Evolutionary conservation across 2,329 filamentous ascomycete species (phyloP), one percentile per base, ranked within the genome.

Genomic region (Talaromyces sp.): DNA sequence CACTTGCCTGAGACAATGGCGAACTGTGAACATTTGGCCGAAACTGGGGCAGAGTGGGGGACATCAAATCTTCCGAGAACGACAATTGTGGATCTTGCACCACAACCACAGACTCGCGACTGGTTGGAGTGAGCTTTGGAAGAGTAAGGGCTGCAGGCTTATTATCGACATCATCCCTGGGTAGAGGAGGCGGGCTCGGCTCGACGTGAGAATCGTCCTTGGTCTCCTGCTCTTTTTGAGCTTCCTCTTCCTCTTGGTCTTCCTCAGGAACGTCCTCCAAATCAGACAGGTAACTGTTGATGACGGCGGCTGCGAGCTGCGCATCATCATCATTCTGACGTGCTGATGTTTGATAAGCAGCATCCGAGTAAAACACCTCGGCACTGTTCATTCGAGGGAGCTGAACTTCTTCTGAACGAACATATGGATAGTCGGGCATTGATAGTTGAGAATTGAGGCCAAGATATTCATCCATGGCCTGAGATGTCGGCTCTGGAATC

Each of bases 31-130:
- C 51, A 13, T 56, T 65, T 21, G 67, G 61, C 8, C 66, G 59
- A 55, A 68, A 64, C 31, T 71, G 68, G 55, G 68, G 75, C 31
- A 71, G 65, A 55, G 74, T 75, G 3, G 77, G 73, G 5, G 79
- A 80, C 17, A 75, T 76, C 21, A 81, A 63, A 11, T 76, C 76
- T 55, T 81, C 79, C 9, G 79, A 78, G 63, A 77, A 77, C 75
- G 13, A 74, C 64, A 63, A 72, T 58, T 66, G 73, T 27, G 73
- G 66, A 56, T 74, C 61, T 49, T 63, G 68, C 6, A 71, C 66
- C 31, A 75, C 67, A 27, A 62, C 63, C 35, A 74, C 67, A 2
- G 73, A 73, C 32, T 70, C 69, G 4, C 71, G 72, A 11, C 58
- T 64, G 14, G 58, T 64, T 38, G 65, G 64, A 43, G 50, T 41